Base-by-base conservation (phyloP, 305 asterid genomes). In the Plantago rigida region DNA sequence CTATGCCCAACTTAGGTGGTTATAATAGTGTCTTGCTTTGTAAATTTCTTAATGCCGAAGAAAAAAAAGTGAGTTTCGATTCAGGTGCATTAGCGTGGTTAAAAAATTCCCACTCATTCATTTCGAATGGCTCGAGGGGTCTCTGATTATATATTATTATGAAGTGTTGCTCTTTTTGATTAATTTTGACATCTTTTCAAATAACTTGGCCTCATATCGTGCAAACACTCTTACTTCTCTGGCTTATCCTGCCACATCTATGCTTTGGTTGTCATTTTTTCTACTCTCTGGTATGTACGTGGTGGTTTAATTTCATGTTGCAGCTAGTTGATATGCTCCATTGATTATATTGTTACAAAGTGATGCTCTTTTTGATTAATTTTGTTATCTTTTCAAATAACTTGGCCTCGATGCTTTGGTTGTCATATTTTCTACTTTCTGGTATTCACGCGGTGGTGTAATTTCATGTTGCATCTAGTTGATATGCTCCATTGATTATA, bases 301-400 rank as follows among this genome's bases (percentile, higher is more conserved):
- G 73, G 71, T 52, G 66, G 53, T 61, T 50, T 62, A 56, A 47
- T 63, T 74, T 70, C 63, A 5, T 48, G 57, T 14, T 73, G 83
- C 97, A 92, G 99, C 78, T 89, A 62, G 91, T 74, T 51, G 82
- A 86, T 75, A 74, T 78, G 78, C 94, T 92, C 59, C 87, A 79
- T 60, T 86, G 85, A 22, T 22, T 22, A 22, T 22, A 1, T 22
- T 22, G 26, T 22, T 22, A 2, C 2, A 2, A 22, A 22, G 26
- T 22, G 26, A 22, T 22, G 26, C 26, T 0, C 26, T 0, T 22
- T 22, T 22, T 22, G 26, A 22, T 22, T 22, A 22, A 22, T 22
- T 22, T 22, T 22, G 26, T 22, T 22, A 22, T 22, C 26, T 22
- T 22, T 22, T 22, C 2, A 22, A 22, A 22, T 22, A 22, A 22